Evolutionary conservation across 176 grass and related monocot genomes (phyloP), one percentile per base, ranked within the genome.

Genomic region (Triticum monococcum): DNA sequence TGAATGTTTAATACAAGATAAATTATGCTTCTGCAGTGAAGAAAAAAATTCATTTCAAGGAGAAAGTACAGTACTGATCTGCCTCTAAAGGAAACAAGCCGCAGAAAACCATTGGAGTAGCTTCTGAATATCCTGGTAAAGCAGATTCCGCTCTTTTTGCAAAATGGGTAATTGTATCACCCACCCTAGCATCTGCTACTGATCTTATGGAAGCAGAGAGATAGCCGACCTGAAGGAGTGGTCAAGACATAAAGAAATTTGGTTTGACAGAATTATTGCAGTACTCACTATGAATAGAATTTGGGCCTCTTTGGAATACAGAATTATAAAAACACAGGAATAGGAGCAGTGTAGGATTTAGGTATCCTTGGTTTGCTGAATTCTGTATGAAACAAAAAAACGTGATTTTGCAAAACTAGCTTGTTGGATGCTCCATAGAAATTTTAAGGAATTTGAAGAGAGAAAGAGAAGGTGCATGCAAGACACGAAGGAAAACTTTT

Each of bases 161-260:
- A 81, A 63, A 92, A 45, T 93, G 87, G 79, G 96, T 95, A 68
- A 98, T 94, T 84, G 96, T 98, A 85, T 98, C 96, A 86, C 96
- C 96, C 37, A 98, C 96, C 45, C 91, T 86, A 50, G 96, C 96
- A 92, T 98, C 96, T 89, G 89, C 93, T 75, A 95, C 96, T 87
- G 96, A 98, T 89, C 93, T 90, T 90, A 98, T 88, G 75, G 96
- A 95, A 84, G 96, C 96, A 83, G 96, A 95, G 64, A 98, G 88
- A 90, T 98, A 98, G n/a, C 96, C 96, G 3, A 98, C 96, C 96
- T 98, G 20, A 75, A 33, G 8, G 78, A 81, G 46, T 77, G 37
- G 43, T 33, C 37, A 85, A 84, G 41, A 78, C 35, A 81, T 45
- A 75, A 79, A 68, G 31, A 52, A 83, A 62, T 43, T 54, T 75